Conservation (phyloP, 2,329 filamentous ascomycete genomes). For the Rutstroemia sp. region DNA sequence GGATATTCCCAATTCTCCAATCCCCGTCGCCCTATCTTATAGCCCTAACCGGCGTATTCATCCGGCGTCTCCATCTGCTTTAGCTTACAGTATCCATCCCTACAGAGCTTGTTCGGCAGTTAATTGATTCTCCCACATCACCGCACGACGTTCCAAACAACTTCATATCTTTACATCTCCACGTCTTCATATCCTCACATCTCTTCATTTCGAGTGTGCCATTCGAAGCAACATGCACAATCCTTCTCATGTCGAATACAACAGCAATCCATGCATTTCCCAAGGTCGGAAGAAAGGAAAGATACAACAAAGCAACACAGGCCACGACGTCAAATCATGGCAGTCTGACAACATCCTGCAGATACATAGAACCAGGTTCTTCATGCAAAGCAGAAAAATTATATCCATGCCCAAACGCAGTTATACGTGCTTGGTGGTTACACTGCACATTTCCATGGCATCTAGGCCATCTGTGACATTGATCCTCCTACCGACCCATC, state of each 20-base stretch:
- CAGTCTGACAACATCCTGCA: constrained; percentile 3
- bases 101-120: too few relatives aligned
- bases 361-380: neutral
- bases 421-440: neutral
- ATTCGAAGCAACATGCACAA: neutral
- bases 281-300: constrained; percentile 6
- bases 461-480: neutral
- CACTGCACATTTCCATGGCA: neutral
- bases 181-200: too few relatives aligned
- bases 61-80: too few relatives aligned
- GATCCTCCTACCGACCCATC: neutral
- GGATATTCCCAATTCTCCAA: neutral
- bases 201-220: too few relatives aligned
- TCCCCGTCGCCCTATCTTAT: neutral
- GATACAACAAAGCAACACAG: constrained; percentile 1
- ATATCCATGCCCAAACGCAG: neutral
- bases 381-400: neutral
- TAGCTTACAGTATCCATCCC: too few relatives aligned
- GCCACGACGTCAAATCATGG: too few relatives aligned
- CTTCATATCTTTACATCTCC: too few relatives aligned
- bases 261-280: neutral
- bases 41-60: neutral
- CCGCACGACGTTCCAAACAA: too few relatives aligned
- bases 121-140: too few relatives aligned
- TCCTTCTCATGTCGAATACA: neutral